Conservation (phyloP, 257 asterid genomes). For the Capsicum baccatum region DNA sequence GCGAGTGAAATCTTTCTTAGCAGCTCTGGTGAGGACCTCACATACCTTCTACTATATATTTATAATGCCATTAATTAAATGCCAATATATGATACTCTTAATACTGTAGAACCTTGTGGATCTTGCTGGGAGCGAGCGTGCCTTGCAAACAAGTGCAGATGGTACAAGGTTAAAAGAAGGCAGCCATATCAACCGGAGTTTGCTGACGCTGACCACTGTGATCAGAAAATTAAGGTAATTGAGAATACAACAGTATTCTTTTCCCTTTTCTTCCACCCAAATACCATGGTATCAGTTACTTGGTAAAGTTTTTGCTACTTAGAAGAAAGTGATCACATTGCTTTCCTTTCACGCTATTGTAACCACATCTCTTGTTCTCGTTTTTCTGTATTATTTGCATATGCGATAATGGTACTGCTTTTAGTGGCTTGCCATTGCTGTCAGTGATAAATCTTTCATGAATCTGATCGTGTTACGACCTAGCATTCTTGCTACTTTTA, state of each 20-base stretch:
- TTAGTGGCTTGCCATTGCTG: not conserved
- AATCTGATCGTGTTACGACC: not conserved
- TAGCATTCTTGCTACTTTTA: slow-evolving; percentile 15
- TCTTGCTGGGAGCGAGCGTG: slow-evolving; percentile 98
- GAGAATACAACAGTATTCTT: not conserved
- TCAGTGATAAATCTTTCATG: not conserved
- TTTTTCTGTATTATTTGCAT: not conserved
- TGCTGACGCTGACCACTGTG: slow-evolving; percentile 87
- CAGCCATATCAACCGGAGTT: slow-evolving; percentile 91
- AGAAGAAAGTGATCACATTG: not conserved
- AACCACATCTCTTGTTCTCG: slow-evolving; percentile 3
- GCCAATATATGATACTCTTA: slow-evolving; percentile 23
- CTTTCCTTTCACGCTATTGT: not conserved
- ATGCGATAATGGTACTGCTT: not conserved
- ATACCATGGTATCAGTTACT: not conserved
- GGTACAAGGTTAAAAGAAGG: slow-evolving; percentile 96
- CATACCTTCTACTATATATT: not conserved
- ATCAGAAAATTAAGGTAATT: slow-evolving; percentile 88
- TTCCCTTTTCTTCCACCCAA: not conserved
- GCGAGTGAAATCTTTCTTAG: slow-evolving; percentile 74
- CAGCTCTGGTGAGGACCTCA: slow-evolving; percentile 72
- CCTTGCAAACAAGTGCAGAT: slow-evolving; percentile 78
- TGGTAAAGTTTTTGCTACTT: not conserved
- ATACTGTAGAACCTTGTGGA: slow-evolving; percentile 87
- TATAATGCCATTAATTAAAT: slow-evolving; percentile 5